Evolutionary conservation across 2,329 filamentous ascomycete species (phyloP).

Genomic region (Hymenoscyphus fructigenus): DNA sequence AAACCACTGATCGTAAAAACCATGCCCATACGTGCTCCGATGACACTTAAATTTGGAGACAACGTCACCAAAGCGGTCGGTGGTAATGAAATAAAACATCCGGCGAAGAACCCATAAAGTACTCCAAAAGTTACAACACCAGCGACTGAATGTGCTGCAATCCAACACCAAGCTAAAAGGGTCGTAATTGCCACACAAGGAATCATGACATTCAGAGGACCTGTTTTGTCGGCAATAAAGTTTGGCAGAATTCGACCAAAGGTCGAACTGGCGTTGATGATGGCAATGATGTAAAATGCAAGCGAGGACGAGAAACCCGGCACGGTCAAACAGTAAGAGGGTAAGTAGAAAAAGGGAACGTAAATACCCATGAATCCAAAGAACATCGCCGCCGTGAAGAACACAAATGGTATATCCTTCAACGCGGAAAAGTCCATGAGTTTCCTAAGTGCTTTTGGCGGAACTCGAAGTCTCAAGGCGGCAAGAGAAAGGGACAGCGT

Average conservation of each 20-base stretch:
- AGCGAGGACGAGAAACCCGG: slow-evolving; percentile 39
- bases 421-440: slow-evolving; percentile 43
- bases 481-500: slow-evolving; percentile 32
- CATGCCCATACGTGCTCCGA: slow-evolving; percentile 45
- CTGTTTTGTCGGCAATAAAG: slow-evolving; percentile 50
- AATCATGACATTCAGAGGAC: slow-evolving; percentile 53
- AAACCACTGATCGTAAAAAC: neutral
- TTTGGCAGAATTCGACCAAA: slow-evolving; percentile 55
- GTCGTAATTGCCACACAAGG: slow-evolving; percentile 40
- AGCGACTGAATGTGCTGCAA: slow-evolving; percentile 36
- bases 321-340: slow-evolving; percentile 38
- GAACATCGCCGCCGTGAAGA: slow-evolving; percentile 37
- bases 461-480: slow-evolving; percentile 38
- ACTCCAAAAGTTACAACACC: slow-evolving; percentile 62
- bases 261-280: slow-evolving; percentile 50
- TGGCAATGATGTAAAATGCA: slow-evolving; percentile 50
- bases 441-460: slow-evolving; percentile 37
- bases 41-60: slow-evolving; percentile 41
- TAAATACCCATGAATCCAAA: slow-evolving; percentile 44
- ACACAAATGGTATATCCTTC: slow-evolving; percentile 39
- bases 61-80: slow-evolving; percentile 41
- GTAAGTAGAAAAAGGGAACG: slow-evolving; percentile 43
- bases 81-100: slow-evolving; percentile 44
- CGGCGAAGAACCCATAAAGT: slow-evolving; percentile 60
- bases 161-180: slow-evolving; percentile 39